A percentile compares a stretch with the other conserved stretches of the same genome.
phyloP scores from a whole-genome alignment of 371 early-diverging fungal species.

The Mucor piriformis region DNA sequence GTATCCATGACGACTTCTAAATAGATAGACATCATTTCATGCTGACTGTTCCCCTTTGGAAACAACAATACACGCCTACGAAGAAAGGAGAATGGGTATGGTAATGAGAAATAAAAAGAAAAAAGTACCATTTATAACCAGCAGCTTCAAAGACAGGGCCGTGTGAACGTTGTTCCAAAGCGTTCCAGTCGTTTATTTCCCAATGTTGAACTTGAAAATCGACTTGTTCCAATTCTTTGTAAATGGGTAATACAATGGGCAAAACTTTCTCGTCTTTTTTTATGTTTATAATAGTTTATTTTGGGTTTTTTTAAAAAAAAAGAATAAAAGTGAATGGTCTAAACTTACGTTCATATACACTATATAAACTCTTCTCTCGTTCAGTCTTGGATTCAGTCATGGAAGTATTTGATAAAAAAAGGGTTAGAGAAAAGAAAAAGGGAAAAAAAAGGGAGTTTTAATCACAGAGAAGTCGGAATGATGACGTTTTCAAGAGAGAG shows the following conservation, averaged over 20 bases:
- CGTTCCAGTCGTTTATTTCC: slow-evolving; percentile 60
- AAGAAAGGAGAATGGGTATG: not conserved
- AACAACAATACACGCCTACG: slow-evolving; percentile 84
- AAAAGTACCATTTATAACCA: slow-evolving; percentile 58
- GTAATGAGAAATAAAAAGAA: not conserved
- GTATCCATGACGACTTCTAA: slow-evolving; percentile 77
- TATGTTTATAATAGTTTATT: not conserved
- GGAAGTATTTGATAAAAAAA: not conserved
- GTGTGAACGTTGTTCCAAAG: slow-evolving; percentile 51
- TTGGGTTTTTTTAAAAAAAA: not conserved
- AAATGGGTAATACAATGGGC: slow-evolving; percentile 31
- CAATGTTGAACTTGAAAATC: slow-evolving; percentile 60
- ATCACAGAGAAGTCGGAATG: not conserved
- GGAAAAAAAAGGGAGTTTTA: not conserved
- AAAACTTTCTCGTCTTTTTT: slow-evolving; percentile 37
- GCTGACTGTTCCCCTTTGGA: slow-evolving; percentile 83
- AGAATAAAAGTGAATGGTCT: not conserved
- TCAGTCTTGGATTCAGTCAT: slow-evolving; percentile 2
- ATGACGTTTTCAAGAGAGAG: not conserved
- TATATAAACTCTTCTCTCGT: slow-evolving; percentile 1
- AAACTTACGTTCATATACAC: slow-evolving; percentile 21
- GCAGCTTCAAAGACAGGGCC: slow-evolving; percentile 64
- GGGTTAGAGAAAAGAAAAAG: not conserved
- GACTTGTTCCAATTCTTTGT: slow-evolving; percentile 49
- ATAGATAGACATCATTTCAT: slow-evolving; percentile 75